Evolutionary conservation across 352 stramenopile genomes (phyloP), one percentile per base, ranked within the genome.

Genomic region (Thraustochytrium aureum): DNA sequence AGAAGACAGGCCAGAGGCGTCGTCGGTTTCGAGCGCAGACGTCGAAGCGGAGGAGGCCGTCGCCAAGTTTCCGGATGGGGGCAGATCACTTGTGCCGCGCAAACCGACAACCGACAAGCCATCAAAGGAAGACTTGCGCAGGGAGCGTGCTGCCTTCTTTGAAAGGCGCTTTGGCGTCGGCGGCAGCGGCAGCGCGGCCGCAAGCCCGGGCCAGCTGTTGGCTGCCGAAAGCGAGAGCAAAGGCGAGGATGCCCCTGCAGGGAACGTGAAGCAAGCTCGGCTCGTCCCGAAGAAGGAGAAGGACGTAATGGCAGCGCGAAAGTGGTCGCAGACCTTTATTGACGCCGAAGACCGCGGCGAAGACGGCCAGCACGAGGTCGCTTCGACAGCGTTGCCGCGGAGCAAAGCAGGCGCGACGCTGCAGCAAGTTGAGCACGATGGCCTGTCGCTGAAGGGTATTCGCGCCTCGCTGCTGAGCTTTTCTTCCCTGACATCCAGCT

Each of bases 261-360:
- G n/a, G n/a, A n/a, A n/a, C n/a, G n/a, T n/a, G n/a, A n/a, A n/a
- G 17, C 47, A 26, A 56, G 26, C 47, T 56, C 69, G 69, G 30
- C 69, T 65, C 0, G 52, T 79, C 17, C 69, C 69, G 6, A 79
- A 67, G 41, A 79, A 79, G 33, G 69, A 79, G 43, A 79, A 72
- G 38, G 69, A 79, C 0, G 20, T 79, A 2, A 7, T 79, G 30
- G 69, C 69, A 3, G 69, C 69, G 20, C 69, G 69, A 6, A 79
- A 79, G 7, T 79, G 69, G 69, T 79, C 69, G 14, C 38, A 79
- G 37, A 79, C 37, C 26, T 67, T 67, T 54, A 79, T 79, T 38
- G 14, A 20, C 50, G 50, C 6, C 32, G 69, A 42, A 1, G 50
- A 45, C 3, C 5, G 20, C 0, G 69, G 32, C 22, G 43, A 61